Conservation (phyloP, 225 moss, liverwort and hornwort genomes). For the Marchantia paleacea region DNA sequence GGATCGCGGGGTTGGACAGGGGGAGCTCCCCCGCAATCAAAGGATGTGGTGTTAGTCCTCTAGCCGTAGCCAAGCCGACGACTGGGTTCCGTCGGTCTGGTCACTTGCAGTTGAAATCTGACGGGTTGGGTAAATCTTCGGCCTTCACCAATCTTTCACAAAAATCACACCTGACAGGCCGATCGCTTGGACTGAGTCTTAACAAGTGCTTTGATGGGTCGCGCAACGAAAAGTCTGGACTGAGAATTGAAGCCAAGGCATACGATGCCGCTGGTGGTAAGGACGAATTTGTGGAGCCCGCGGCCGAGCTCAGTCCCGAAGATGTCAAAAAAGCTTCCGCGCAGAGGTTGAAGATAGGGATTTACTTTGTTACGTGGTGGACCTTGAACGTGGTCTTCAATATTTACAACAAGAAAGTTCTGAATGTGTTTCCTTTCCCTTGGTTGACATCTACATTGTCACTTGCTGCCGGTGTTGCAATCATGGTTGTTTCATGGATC, state of each 20-base stretch:
- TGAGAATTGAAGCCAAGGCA: constrained; percentile 33
- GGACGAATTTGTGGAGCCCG: constrained; percentile 11
- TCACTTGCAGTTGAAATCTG: constrained; percentile 26
- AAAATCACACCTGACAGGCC: constrained; percentile 29
- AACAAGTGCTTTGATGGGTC: constrained; percentile 9
- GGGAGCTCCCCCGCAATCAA: constrained; percentile 16
- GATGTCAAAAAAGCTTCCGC: constrained; percentile 26
- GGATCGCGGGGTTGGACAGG: constrained; percentile 23
- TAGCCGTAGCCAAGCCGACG: constrained; percentile 17
- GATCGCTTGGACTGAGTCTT: constrained; percentile 29
- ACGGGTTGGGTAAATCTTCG: constrained; percentile 22
- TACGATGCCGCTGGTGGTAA: constrained; percentile 37
- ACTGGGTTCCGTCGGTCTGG: constrained; percentile 27
- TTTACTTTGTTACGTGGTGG: constrained; percentile 82
- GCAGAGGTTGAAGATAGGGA: constrained; percentile 63
- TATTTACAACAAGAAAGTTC: constrained; percentile 94
- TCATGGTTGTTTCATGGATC: constrained; percentile 82
- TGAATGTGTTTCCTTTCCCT: constrained; percentile 73
- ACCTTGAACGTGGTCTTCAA: constrained; percentile 84
- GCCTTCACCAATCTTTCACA: constrained; percentile 25
- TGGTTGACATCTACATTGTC: constrained; percentile 87
- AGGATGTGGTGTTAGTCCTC: constrained; percentile 24
- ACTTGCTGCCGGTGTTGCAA: constrained; percentile 60
- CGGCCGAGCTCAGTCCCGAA: constrained; percentile 8
- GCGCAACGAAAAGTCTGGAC: not conserved